These are phyloP conservation scores for Sclerotinia trifoliorum DNA, from an alignment of 2,329 filamentous ascomycete species.

Conservation along the genomic window DNA sequence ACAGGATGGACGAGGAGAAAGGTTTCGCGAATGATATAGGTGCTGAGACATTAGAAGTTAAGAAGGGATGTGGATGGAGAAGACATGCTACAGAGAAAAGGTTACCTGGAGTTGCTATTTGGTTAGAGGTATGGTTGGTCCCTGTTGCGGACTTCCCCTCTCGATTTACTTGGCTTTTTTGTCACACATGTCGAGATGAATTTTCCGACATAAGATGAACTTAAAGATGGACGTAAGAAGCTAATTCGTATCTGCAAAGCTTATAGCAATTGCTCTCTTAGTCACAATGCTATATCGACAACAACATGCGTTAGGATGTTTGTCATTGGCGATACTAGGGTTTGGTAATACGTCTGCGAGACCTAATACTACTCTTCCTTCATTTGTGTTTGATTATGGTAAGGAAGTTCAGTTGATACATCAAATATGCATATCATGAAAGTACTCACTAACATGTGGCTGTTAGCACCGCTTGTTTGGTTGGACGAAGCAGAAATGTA, in stretches of 20 bases:
- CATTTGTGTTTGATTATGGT: slow-evolving; percentile 49
- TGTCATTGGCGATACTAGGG: slow-evolving; percentile 10
- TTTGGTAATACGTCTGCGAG: slow-evolving; percentile 1
- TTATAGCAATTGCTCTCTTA: slow-evolving; percentile 20
- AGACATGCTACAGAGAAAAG: background rate
- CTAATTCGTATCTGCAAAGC: slow-evolving; percentile 13
- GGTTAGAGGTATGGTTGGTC: slow-evolving; percentile 26
- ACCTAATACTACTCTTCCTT: slow-evolving; percentile 40
- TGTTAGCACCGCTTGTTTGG: slow-evolving; percentile 51
- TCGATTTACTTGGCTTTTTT: background rate
- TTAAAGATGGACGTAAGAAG: slow-evolving; percentile 27
- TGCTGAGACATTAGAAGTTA: background rate
- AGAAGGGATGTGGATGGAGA: slow-evolving; percentile 14
- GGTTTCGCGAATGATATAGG: background rate
- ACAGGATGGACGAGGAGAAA: slow-evolving; percentile 15
- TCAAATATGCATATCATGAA: background rate
- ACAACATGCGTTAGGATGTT: slow-evolving; percentile 17
- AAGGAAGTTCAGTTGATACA: slow-evolving; percentile 10
- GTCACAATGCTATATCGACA: slow-evolving; percentile 15
- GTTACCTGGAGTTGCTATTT: slow-evolving; percentile 16
- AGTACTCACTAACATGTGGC: background rate
- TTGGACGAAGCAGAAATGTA: slow-evolving; percentile 50
- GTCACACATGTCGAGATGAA: background rate
- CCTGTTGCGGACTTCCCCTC: background rate
- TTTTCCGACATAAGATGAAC: background rate